Evolutionary conservation across 352 stramenopile species (phyloP), one percentile per base, ranked within the genome.

Genomic region (Pythium myriotylum): DNA sequence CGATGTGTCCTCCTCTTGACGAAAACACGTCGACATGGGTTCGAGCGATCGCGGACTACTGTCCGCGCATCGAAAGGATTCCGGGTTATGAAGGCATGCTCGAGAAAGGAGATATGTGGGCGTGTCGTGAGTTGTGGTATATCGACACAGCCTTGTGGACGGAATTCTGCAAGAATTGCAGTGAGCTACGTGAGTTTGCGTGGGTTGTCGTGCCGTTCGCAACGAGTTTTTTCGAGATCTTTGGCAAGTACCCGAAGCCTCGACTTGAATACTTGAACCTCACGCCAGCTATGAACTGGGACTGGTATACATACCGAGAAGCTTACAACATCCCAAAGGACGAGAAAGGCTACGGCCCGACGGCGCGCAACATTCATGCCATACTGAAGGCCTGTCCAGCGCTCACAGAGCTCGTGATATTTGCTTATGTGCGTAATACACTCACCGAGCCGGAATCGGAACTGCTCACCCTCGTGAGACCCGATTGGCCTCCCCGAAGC

Each of bases 131-230:
- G 46, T 29, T 70, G 50, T 68, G 76, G 33, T 74, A 65, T 48
- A 70, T 86, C 0, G 57, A 64, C 1, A 32, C 48, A 1, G 58
- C 65, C 4, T 60, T 75, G 3, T 88, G 79, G 76, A 74, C 70
- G 10, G 40, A 20, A 1, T 88, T 86, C 42, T 86, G 76, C 40
- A 45, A 37, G 14, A 62, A 51, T 6, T 81, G 74, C 19, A 54
- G 61, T 19, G 27, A 53, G 0, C 42, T 62, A 2, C 5, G 14
- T 7, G 40, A 23, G 20, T 54, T 45, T 14, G 20, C 53, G 27
- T 62, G 54, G 54, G 13, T 29, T 4, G 2, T 39, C 1, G 42
- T 53, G 42, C 54, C 54, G 14, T 54, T 47, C 22, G 45, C 54
- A 32, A 54, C 42, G 12, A 3, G 19, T 32, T 62, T 62, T 20